Evolutionary conservation across 1,139 yeast genomes (phyloP), one percentile per base, ranked within the genome.

Genomic region (Suhomyces terraborum): DNA sequence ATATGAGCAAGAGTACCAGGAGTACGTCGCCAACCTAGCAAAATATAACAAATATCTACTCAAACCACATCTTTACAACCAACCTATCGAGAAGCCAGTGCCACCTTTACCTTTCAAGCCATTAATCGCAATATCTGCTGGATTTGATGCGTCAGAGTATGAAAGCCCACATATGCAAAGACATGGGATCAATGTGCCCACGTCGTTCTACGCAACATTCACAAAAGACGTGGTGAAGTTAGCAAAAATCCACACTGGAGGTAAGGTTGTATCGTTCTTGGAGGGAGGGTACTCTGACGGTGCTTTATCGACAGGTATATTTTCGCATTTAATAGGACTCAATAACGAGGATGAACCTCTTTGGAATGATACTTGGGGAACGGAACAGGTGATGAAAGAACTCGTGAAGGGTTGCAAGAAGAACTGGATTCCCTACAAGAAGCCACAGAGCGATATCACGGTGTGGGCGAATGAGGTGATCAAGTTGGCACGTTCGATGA

Each of bases 211-310:
- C 59, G 75, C 87, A 18, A 75, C 74, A 28, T 87, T 88, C 54
- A 84, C 95, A 3, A 73, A 75, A 34, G 96, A 87, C 57, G 82
- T 85, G 1, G 80, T 82, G 10, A 75, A 74, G 45, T 65, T 88
- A 35, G 87, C 94, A 8, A 68, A 70, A 43, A 71, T 78, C 42
- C 86, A 79, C 52, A 67, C 84, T 12, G 64, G 73, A 17, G 87
- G 91, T 8, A 81, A 80, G 50, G 68, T 87, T 0, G 54, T 87
- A 1, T 85, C 95, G 3, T 64, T 88, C 31, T 65, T 88, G 49
- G 96, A 88, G 62, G 96, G 96, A 14, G 96, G 96, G 0, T 88
- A 88, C 57, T 83, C 94, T 1, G 93, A 88, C 54, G 87, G 87
- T 2, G 96, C 96, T 0, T 69, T 88, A 22, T 64, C 84, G 2